phyloP scores from a whole-genome alignment of 2,329 filamentous ascomycete genomes.

The Colletotrichum chrysophilum region DNA sequence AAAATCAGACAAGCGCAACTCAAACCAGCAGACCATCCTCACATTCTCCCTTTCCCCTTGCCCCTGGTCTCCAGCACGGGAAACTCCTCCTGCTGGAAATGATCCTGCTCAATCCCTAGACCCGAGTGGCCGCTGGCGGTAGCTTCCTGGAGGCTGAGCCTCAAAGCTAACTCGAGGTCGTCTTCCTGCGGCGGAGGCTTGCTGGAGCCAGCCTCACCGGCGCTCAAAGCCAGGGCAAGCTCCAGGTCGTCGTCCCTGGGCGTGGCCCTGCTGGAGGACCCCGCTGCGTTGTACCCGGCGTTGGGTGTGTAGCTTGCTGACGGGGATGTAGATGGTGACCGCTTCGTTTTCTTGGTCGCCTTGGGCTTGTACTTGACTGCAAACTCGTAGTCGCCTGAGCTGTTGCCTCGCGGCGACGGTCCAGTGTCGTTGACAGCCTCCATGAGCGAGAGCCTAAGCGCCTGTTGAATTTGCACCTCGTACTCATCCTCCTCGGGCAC shows the following conservation, averaged over 20 bases:
- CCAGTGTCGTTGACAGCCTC: conserved; percentile 56
- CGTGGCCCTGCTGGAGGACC: conserved; percentile 11
- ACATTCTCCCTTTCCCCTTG: conserved; percentile 49
- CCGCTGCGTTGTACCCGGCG: background rate
- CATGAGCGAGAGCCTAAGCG: conserved; percentile 65
- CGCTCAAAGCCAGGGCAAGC: conserved; percentile 63
- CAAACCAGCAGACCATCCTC: background rate
- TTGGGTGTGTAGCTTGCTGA: conserved; percentile 39
- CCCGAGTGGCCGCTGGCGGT: conserved; percentile 30
- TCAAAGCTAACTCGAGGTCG: conserved; percentile 65
- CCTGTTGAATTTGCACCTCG: conserved; percentile 66
- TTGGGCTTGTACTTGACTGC: conserved; percentile 54
- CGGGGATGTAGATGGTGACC: conserved; percentile 37
- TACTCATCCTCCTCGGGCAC: conserved; percentile 53
- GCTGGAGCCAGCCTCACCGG: conserved; percentile 48
- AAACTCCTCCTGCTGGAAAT: conserved; percentile 39
- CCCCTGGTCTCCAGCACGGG: conserved; percentile 43
- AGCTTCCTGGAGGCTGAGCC: conserved; percentile 44
- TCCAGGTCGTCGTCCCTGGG: conserved; percentile 61
- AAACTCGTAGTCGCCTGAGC: conserved; percentile 56
- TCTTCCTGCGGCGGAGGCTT: conserved; percentile 53
- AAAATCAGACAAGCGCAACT: background rate
- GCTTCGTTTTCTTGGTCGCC: conserved; percentile 44
- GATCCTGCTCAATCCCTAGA: conserved; percentile 29
- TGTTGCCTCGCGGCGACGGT: conserved; percentile 49